Evolutionary conservation across 495 filamentous ascomycete species (phyloP).

Genomic region (Talaromyces thailandensis): DNA sequence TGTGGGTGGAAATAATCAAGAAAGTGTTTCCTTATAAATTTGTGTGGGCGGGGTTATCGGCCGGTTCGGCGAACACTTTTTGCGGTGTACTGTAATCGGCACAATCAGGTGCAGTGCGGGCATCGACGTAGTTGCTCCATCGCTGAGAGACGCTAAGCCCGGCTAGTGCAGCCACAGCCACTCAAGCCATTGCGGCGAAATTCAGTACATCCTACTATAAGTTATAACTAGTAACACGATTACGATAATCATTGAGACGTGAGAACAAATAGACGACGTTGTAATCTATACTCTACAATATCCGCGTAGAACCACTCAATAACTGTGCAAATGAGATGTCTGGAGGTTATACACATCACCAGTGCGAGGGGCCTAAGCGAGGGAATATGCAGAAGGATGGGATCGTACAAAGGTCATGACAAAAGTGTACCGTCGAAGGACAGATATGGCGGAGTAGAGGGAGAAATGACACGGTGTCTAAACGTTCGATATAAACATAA

Average conservation of each 20-base stretch:
- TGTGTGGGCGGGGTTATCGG: too few species aligned
- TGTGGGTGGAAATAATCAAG: too few species aligned
- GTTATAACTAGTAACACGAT: too few species aligned
- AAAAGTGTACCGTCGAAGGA: background rate
- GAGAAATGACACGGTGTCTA: background rate
- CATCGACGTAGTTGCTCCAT: background rate
- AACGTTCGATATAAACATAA: background rate
- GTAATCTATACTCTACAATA: conserved; percentile 2
- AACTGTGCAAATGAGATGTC: background rate
- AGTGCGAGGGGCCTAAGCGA: background rate
- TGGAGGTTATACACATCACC: background rate
- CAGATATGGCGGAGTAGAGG: background rate
- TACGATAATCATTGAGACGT: too few species aligned
- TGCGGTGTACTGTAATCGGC: too few species aligned
- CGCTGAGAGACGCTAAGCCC: background rate
- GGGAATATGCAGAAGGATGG: background rate
- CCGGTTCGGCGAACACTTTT: too few species aligned
- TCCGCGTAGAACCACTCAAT: background rate
- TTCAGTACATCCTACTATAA: background rate
- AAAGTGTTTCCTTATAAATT: too few species aligned
- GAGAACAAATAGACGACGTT: too few species aligned
- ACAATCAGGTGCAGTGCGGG: background rate
- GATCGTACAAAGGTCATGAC: background rate
- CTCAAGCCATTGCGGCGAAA: background rate
- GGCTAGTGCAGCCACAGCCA: background rate